Conservation (phyloP, 352 stramenopile species). For the Phytophthora europaea region DNA sequence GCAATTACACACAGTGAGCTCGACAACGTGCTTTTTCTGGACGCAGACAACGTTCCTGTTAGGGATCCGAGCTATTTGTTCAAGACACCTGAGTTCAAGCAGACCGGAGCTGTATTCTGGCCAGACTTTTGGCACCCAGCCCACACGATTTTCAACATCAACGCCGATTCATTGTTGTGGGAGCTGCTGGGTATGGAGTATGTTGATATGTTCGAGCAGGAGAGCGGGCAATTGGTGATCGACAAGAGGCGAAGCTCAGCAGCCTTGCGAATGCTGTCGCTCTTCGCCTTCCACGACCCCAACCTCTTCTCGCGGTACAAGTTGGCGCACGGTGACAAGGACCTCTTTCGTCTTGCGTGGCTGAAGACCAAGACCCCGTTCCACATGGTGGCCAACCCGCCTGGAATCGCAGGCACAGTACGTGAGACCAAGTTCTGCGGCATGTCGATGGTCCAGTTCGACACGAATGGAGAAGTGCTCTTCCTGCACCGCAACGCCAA, state of each 20-base stretch:
- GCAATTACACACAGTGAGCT: constrained; percentile 3
- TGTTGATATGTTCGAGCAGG: constrained; percentile 16
- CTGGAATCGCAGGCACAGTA: constrained; percentile 46
- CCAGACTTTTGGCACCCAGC: constrained; percentile 10
- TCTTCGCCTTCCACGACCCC: constrained; percentile 57
- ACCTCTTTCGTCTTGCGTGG: constrained; percentile 70
- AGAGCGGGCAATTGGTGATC: constrained; percentile 5
- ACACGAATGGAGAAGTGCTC: constrained; percentile 45
- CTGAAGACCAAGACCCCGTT: constrained; percentile 56
- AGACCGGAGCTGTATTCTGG: constrained; percentile 13
- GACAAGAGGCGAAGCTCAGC: constrained; percentile 1
- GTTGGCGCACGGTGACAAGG: constrained; percentile 64
- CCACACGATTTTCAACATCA: constrained; percentile 12
- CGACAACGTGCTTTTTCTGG: constrained; percentile 5
- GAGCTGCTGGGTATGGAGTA: constrained; percentile 7
- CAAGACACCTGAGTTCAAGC: background rate
- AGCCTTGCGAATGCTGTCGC: constrained; percentile 3
- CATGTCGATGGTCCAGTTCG: constrained; percentile 61
- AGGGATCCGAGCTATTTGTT: constrained; percentile 9
- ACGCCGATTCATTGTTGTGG: constrained; percentile 5
- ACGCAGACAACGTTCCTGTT: constrained; percentile 10
- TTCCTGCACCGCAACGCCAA: constrained; percentile 65
- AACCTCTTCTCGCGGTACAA: constrained; percentile 48
- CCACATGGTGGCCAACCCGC: constrained; percentile 60
- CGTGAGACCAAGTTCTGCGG: constrained; percentile 57